phyloP scores from a whole-genome alignment of 1,284 basidiomycete genomes.

The Cryptococcus jaspeensis region DNA sequence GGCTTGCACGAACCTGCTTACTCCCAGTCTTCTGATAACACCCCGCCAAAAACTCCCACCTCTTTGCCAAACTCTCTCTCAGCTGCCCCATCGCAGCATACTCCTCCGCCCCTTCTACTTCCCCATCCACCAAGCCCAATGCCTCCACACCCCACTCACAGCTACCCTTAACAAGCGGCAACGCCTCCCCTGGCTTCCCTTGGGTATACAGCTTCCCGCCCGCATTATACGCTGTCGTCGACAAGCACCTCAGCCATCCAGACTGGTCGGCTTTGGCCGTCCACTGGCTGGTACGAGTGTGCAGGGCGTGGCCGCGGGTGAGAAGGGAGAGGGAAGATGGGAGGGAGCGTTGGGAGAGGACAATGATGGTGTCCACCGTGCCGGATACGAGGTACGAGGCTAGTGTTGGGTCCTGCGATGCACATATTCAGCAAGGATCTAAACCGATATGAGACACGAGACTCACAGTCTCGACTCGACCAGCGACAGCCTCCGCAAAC shows the following conservation, averaged over 20 bases:
- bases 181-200: slow-evolving; percentile 28
- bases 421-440: background rate
- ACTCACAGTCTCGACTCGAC: slow-evolving; percentile 8
- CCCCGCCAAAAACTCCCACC: slow-evolving; percentile 75
- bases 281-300: background rate
- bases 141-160: slow-evolving; percentile 26
- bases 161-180: slow-evolving; percentile 29
- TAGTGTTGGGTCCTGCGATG: slow-evolving; percentile 3
- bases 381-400: slow-evolving; percentile 19
- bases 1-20: slow-evolving; percentile 29
- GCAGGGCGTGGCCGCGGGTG: background rate
- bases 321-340: background rate
- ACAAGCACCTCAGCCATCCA: slow-evolving; percentile 33
- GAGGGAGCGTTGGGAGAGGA: background rate
- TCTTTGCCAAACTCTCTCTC: slow-evolving; percentile 43
- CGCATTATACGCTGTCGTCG: slow-evolving; percentile 47
- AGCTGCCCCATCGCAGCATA: slow-evolving; percentile 4
- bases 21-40: slow-evolving; percentile 72
- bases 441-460: background rate
- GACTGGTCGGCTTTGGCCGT: background rate
- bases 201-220: slow-evolving; percentile 48
- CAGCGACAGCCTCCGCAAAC: slow-evolving; percentile 4
- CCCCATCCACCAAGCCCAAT: slow-evolving; percentile 1
- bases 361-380: slow-evolving; percentile 32
- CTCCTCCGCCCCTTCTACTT: background rate